phyloP scores from a whole-genome alignment of 164 flowering plant species.

The Dillenia suffruticosa region DNA sequence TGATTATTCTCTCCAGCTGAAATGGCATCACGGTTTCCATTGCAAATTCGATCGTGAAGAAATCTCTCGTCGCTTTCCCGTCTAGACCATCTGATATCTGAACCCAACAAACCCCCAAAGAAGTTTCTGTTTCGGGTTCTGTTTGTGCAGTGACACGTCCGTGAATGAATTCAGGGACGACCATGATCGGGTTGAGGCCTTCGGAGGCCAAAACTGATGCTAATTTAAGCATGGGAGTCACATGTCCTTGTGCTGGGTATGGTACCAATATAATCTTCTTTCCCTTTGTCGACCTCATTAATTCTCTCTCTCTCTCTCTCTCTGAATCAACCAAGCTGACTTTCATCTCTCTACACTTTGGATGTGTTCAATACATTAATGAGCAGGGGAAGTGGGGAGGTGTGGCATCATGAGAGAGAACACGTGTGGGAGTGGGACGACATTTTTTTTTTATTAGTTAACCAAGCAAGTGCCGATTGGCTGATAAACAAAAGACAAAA shows the following conservation, averaged over 20 bases:
- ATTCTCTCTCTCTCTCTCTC: neutral
- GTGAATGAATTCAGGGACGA: conserved; percentile 57
- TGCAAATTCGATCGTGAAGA: conserved; percentile 45
- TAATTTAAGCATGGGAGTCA: conserved; percentile 73
- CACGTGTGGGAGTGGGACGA: too few relatives aligned
- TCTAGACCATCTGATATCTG: conserved; percentile 48
- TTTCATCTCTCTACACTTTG: too few relatives aligned
- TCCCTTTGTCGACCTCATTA: conserved; percentile 21
- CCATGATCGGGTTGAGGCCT: conserved; percentile 43
- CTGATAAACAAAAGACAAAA: too few relatives aligned
- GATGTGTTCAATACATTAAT: too few relatives aligned
- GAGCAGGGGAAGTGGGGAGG: too few relatives aligned
- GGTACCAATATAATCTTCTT: conserved; percentile 57
- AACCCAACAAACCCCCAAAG: conserved; percentile 20
- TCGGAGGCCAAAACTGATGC: conserved; percentile 30
- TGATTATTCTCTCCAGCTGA: conserved; percentile 36
- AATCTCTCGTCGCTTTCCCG: conserved; percentile 30
- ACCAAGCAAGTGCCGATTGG: too few relatives aligned
- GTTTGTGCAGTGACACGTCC: conserved; percentile 10
- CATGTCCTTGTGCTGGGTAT: conserved; percentile 89
- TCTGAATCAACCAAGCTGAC: too few relatives aligned
- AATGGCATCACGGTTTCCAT: conserved; percentile 72
- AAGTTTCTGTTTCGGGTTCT: conserved; percentile 8
- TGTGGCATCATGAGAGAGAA: too few relatives aligned
- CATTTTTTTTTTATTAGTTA: too few relatives aligned